Evolutionary conservation across 352 stramenopile genomes (phyloP).

Genomic region (Thraustochytrium sp.): DNA sequence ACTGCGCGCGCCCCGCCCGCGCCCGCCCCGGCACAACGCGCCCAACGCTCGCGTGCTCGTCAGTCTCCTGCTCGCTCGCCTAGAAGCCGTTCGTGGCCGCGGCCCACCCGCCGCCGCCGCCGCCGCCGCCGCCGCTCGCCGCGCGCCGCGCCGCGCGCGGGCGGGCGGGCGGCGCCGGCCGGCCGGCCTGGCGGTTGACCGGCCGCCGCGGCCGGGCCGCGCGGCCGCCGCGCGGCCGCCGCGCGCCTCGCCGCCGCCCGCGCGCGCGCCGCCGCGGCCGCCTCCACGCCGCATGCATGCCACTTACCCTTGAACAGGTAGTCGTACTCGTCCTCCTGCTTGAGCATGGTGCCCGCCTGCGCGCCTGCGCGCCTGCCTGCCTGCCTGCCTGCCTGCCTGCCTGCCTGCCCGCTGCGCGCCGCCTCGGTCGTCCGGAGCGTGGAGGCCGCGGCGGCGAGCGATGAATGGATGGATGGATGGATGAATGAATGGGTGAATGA

Average conservation of each 20-base stretch:
- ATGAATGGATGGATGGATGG: no score
- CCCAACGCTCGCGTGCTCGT: constrained; percentile 49
- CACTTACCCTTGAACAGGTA: constrained; percentile 62
- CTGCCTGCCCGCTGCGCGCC: no score
- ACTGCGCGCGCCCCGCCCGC: constrained; percentile 55
- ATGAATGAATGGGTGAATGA: no score
- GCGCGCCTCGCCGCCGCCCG: background rate
- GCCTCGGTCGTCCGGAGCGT: no score
- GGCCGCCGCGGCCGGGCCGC: no score
- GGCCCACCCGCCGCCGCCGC: no score
- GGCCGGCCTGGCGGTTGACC: no score
- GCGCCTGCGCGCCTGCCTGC: background rate
- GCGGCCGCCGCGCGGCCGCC: background rate
- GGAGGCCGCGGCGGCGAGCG: no score
- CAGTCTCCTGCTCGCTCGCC: no score
- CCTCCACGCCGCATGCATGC: no score
- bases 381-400: background rate
- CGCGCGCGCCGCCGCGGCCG: constrained; percentile 40
- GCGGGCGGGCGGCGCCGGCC: no score
- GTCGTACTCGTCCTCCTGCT: constrained; percentile 64
- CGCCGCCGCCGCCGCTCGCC: background rate
- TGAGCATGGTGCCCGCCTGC: background rate
- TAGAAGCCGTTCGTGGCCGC: no score
- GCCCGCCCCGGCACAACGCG: background rate
- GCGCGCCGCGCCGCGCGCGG: constrained; percentile 45